A percentile compares a stretch with the other conserved stretches of the same genome.
These are phyloP conservation scores for Sporothrix sp. DNA, from an alignment of 2,329 filamentous ascomycete species.

Conservation along the genomic window DNA sequence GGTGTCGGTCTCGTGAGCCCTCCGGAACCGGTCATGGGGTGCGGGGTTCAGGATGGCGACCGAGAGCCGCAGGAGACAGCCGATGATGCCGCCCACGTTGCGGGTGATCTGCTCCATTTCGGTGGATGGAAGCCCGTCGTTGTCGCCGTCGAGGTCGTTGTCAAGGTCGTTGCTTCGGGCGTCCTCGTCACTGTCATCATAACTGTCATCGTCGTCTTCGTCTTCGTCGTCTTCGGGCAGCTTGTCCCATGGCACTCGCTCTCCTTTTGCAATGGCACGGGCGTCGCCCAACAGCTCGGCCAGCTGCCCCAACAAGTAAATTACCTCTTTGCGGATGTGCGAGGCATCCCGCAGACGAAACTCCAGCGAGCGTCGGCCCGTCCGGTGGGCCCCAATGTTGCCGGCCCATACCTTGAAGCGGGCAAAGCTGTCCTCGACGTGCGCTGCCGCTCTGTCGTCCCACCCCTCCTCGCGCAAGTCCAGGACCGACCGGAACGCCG, in stretches of 20 bases:
- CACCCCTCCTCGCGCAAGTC: background rate
- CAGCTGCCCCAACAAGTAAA: slow-evolving; percentile 21
- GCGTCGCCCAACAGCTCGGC: slow-evolving; percentile 22
- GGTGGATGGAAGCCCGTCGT: slow-evolving; percentile 5
- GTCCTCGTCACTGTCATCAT: background rate
- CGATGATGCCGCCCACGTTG: slow-evolving; percentile 22
- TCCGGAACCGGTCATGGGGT: slow-evolving; percentile 25
- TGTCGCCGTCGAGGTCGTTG: background rate
- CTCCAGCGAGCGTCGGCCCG: slow-evolving; percentile 18
- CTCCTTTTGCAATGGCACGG: slow-evolving; percentile 16
- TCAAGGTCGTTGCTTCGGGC: slow-evolving; percentile 11
- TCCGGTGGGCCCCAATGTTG: slow-evolving; percentile 18
- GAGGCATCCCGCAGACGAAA: slow-evolving; percentile 20
- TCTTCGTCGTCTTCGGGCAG: background rate
- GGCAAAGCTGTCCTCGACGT: slow-evolving; percentile 7
- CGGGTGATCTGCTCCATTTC: slow-evolving; percentile 17
- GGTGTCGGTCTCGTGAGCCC: slow-evolving; percentile 13
- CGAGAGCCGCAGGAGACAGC: slow-evolving; percentile 28
- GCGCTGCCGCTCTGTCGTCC: background rate
- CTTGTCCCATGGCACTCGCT: slow-evolving; percentile 13
- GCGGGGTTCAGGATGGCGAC: slow-evolving; percentile 29
- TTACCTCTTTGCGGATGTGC: slow-evolving; percentile 17
- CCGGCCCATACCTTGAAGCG: slow-evolving; percentile 19
- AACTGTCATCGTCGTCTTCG: background rate
- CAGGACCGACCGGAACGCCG: background rate